Evolutionary conservation across 257 asterid species (phyloP).

Genomic region (Solanum rostratum): DNA sequence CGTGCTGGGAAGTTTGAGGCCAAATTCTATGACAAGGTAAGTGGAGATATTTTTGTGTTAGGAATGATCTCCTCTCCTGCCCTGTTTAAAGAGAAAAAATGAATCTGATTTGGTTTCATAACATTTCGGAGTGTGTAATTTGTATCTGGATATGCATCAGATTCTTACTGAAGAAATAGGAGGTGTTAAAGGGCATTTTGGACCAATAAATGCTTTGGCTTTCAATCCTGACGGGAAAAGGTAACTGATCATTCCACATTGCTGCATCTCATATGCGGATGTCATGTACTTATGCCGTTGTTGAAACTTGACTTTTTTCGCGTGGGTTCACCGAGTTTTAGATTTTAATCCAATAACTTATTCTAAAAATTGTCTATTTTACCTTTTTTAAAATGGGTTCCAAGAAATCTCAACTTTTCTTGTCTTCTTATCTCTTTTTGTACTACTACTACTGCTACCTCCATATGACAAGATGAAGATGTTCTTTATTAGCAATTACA

Average conservation of each 20-base stretch:
- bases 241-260: slow-evolving; percentile 17
- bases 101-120: neutral
- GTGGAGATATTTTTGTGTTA: neutral
- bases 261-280: neutral
- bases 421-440: neutral
- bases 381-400: neutral
- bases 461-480: neutral
- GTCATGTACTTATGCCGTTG: neutral
- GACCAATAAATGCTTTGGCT: slow-evolving; percentile 93
- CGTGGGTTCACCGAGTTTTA: neutral
- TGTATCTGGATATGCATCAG: slow-evolving; percentile 16
- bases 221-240: slow-evolving; percentile 93
- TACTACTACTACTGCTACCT: neutral
- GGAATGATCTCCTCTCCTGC: neutral
- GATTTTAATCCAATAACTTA: neutral
- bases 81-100: neutral
- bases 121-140: neutral
- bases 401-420: neutral
- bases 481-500: neutral
- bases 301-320: neutral
- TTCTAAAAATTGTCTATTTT: neutral
- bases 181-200: slow-evolving; percentile 90
- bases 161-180: slow-evolving; percentile 88
- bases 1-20: slow-evolving; percentile 97
- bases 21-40: slow-evolving; percentile 86